Evolutionary conservation across 129 eudicot genomes (phyloP), one percentile per base, ranked within the genome.

Genomic region (Flaveria trinervia): DNA sequence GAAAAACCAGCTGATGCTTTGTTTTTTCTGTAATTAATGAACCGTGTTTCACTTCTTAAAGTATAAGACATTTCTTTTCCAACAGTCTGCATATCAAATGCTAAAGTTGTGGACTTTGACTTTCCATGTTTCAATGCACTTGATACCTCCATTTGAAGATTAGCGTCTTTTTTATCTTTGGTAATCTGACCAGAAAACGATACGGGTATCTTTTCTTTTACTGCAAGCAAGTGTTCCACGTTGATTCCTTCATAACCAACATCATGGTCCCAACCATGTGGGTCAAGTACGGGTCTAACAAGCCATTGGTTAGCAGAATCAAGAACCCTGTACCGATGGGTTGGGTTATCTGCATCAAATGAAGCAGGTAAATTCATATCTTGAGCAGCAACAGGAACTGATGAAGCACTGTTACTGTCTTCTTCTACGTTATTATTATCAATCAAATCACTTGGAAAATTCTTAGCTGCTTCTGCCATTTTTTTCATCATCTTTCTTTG

Each of bases 181-280:
- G 99, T 89, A 66, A 88, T 78, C 83, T 95, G 99, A 23, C 99
- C 97, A 33, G 97, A 91, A 78, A 95, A 86, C n/a, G 97, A 88
- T 22, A 89, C 66, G 0, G 99, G 97, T 41, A 91, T 77, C 82
- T 85, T 89, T 61, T 95, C 85, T 75, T 85, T 83, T 2, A 91
- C 70, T 18, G 78, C 96, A 81, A 91, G 89, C 49, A 88, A 80
- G 79, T 84, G 89, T 72, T 95, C 99, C 26, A 88, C 85, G 20
- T 88, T 95, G 36, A 95, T 84, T 39, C 97, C 99, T 72, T 95
- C 99, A 71, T 95, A 95, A 22, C 99, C 99, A 71, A 95, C 90
- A 71, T 95, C 99, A 59, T 95, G 99, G 68, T 95, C 99, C 99
- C 99, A 95, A 20, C 97, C 96, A 72, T 91, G 94, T 55, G 90